These are phyloP conservation scores for Aureobasidium sp. DNA, from an alignment of 2,329 filamentous ascomycete genomes.

Conservation along the genomic window DNA sequence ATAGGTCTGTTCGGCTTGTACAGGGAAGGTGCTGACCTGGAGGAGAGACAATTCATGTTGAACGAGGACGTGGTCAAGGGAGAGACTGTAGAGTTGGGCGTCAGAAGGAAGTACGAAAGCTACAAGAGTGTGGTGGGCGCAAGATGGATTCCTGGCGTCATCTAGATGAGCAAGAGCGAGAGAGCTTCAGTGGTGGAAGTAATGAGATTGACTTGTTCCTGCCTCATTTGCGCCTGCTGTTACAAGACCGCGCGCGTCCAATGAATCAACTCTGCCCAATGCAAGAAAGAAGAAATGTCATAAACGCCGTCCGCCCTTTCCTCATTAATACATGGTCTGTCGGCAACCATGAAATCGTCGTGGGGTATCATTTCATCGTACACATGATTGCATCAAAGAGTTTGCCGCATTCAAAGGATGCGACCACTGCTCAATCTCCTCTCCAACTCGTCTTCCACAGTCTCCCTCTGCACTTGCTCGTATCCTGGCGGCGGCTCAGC, in stretches of 20 bases:
- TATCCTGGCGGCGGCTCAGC: conserved; percentile 83
- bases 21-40: conserved; percentile 5
- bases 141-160: conserved; percentile 10
- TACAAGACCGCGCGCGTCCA: background rate
- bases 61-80: background rate
- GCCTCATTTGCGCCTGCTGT: background rate
- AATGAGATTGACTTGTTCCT: background rate
- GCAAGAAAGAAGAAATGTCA: background rate
- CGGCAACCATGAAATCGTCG: background rate
- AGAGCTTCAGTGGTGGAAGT: background rate
- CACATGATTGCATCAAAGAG: background rate
- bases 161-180: background rate
- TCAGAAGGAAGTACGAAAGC: conserved; percentile 10
- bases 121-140: conserved; percentile 11
- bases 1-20: conserved; percentile 10
- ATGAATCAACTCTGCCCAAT: background rate
- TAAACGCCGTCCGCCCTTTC: background rate
- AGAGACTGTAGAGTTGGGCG: background rate
- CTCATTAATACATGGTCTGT: background rate
- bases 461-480: conserved; percentile 81
- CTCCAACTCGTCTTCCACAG: conserved; percentile 67
- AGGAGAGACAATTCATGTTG: conserved; percentile 11
- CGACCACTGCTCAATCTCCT: conserved; percentile 28
- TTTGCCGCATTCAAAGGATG: background rate
- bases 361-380: conserved; percentile 11